Base-by-base conservation (phyloP, 768 basidiomycete species). In the Hysterangium stoloniferum region DNA sequence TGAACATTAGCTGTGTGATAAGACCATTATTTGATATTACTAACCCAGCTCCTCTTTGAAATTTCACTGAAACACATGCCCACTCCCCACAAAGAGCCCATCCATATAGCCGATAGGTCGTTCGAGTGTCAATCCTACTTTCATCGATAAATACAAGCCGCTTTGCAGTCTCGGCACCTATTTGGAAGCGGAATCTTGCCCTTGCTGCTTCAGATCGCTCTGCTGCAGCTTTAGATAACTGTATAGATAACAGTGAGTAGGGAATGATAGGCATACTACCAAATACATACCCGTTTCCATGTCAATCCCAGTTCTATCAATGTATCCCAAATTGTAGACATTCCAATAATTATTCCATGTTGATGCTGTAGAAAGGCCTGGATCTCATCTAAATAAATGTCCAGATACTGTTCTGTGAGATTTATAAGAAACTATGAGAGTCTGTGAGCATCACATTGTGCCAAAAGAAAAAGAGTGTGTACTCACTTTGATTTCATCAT, bases 381-480 rank as follows among this genome's bases (percentile, higher is more conserved):
- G 4, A 59, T 52, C 46, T 57, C 56, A 31, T 59, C 56, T 3
- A 62, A 56, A 43, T 57, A 62, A 2, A 61, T 11, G 42, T 60
- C 57, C 13, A 57, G 60, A 15, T 48, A 45, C 43, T 50, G 53
- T 24, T 60, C 59, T 13, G 59, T 45, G 24, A 63, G 38, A 24
- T 33, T 55, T 15, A 61, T 38, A 27, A 61, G 45, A 44, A 53
- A 57, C 57, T 57, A n/a, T 6, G 15, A 19, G 42, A 17, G 7
- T 33, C 17, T 28, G 6, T 11, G 24, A 9, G 13, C 31, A 34
- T 32, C 29, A 34, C 20, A 11, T 36, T 38, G 45, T 28, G 35
- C 19, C 15, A 9, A 9, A 8, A 17, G 6, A 37, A 56, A 9
- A 37, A 20, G 28, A 17, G 22, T 11, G n/a, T 7, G 11, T 4